Conservation (phyloP, 2,329 filamentous ascomycete species). For the Colletotrichum orbiculare region DNA sequence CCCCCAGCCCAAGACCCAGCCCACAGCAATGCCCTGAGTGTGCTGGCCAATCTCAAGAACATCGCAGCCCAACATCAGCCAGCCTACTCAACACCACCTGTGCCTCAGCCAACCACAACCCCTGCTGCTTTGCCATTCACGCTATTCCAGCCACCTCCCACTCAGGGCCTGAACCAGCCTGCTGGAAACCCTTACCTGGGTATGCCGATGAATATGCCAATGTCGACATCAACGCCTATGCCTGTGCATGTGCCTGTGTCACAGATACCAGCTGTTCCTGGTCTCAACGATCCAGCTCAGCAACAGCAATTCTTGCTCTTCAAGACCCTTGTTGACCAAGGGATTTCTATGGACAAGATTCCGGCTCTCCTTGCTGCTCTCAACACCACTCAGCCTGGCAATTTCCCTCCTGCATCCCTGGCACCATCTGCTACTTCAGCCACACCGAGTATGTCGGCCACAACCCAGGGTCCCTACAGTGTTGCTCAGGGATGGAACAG, state of each 20-base stretch:
- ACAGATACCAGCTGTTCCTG: slow-evolving; percentile 52
- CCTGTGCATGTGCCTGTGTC: slow-evolving; percentile 37
- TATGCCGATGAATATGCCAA: slow-evolving; percentile 29
- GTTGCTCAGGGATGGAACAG: slow-evolving; percentile 42
- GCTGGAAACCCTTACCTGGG: slow-evolving; percentile 42
- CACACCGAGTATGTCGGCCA: slow-evolving; percentile 34
- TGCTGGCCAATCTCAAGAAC: slow-evolving; percentile 26
- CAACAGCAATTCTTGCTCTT: slow-evolving; percentile 77
- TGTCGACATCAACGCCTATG: too few species aligned
- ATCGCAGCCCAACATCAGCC: slow-evolving; percentile 19
- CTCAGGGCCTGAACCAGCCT: slow-evolving; percentile 40
- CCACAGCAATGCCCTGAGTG: slow-evolving; percentile 17
- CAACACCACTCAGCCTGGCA: slow-evolving; percentile 48
- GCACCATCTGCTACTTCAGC: slow-evolving; percentile 55
- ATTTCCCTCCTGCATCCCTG: slow-evolving; percentile 43
- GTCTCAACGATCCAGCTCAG: slow-evolving; percentile 64
- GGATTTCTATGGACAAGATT: slow-evolving; percentile 82
- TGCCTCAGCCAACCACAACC: slow-evolving; percentile 70
- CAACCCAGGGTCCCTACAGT: slow-evolving; percentile 11
- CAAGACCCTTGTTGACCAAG: slow-evolving; percentile 79
- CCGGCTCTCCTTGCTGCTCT: slow-evolving; percentile 67
- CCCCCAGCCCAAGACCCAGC: slow-evolving; percentile 42
- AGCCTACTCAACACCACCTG: slow-evolving; percentile 40
- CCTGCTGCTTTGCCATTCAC: slow-evolving; percentile 50
- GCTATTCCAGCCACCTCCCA: slow-evolving; percentile 46